These are phyloP conservation scores for Melanomma pulvis-pyrius DNA, from an alignment of 495 filamentous ascomycete species.

Conservation along the genomic window DNA sequence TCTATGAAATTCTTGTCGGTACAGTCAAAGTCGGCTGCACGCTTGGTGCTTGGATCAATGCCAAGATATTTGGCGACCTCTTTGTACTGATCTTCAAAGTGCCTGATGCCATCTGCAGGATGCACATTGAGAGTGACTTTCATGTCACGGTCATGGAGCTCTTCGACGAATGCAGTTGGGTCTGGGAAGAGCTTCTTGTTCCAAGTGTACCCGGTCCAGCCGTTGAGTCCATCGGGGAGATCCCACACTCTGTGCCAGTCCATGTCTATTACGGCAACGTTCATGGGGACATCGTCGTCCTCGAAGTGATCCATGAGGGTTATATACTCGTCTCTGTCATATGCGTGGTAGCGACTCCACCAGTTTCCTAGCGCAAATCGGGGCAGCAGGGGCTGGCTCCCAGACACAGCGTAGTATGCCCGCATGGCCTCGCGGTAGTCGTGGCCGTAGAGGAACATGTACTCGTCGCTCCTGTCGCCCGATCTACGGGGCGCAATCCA, in stretches of 20 bases:
- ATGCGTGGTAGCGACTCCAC: conserved; percentile 64
- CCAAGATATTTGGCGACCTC: conserved; percentile 53
- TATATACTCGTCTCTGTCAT: conserved; percentile 55
- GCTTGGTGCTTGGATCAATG: conserved; percentile 49
- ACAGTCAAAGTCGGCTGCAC: conserved; percentile 59
- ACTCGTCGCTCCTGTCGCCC: conserved; percentile 57
- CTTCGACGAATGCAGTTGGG: conserved; percentile 49
- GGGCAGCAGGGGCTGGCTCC: conserved; percentile 58
- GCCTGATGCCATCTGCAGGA: conserved; percentile 57
- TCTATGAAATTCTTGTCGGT: conserved; percentile 56
- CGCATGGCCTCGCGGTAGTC: conserved; percentile 58
- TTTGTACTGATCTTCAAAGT: conserved; percentile 56
- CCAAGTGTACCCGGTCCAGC: conserved; percentile 67
- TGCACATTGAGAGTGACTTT: conserved; percentile 61
- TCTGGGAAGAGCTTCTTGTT: conserved; percentile 59
- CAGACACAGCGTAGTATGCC: conserved; percentile 59
- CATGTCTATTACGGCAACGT: conserved; percentile 62
- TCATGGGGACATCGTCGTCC: conserved; percentile 54
- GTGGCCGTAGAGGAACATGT: conserved; percentile 60
- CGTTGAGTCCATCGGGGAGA: conserved; percentile 41
- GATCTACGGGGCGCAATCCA: conserved; percentile 50
- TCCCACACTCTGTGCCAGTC: conserved; percentile 60
- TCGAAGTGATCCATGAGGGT: conserved; percentile 56
- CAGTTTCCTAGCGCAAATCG: conserved; percentile 64
- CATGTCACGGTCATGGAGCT: conserved; percentile 51